phyloP scores from a whole-genome alignment of 495 filamentous ascomycete species.

The Cryomyces minteri region DNA sequence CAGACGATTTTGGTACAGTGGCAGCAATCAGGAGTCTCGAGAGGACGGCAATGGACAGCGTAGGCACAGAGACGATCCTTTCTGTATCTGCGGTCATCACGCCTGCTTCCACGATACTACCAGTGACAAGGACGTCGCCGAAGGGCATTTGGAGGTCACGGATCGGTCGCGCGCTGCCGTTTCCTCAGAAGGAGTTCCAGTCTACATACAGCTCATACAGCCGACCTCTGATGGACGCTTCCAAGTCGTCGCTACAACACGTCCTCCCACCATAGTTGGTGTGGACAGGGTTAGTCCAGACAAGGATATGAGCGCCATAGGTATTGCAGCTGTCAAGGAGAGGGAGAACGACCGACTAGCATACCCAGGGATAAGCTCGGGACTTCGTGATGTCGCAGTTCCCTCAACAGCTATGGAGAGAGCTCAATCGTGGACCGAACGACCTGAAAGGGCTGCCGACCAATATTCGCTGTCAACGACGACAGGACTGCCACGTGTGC shows the following conservation, averaged over 20 bases:
- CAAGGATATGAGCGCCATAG: no score
- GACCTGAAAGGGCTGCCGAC: neutral
- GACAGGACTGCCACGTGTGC: no score
- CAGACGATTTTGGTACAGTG: constrained; percentile 41
- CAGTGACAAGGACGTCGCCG: no score
- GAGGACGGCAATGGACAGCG: constrained; percentile 11
- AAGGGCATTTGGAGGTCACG: no score
- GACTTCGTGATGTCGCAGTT: neutral
- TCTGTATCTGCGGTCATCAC: constrained; percentile 56
- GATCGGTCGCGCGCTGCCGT: neutral
- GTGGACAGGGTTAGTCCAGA: neutral
- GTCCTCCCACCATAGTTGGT: neutral
- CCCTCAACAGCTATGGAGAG: neutral
- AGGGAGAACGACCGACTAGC: neutral
- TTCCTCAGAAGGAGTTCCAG: neutral
- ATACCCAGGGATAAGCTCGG: neutral
- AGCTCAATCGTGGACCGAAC: neutral
- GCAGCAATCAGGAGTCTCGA: constrained; percentile 12
- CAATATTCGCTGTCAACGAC: no score
- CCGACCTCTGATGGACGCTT: neutral
- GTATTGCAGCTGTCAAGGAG: no score
- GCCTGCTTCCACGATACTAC: constrained; percentile 46
- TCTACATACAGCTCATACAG: neutral
- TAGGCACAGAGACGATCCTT: constrained; percentile 22
- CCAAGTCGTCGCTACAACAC: neutral